Base-by-base conservation (phyloP, 2,329 filamentous ascomycete species). In the Helotiales sp. region DNA sequence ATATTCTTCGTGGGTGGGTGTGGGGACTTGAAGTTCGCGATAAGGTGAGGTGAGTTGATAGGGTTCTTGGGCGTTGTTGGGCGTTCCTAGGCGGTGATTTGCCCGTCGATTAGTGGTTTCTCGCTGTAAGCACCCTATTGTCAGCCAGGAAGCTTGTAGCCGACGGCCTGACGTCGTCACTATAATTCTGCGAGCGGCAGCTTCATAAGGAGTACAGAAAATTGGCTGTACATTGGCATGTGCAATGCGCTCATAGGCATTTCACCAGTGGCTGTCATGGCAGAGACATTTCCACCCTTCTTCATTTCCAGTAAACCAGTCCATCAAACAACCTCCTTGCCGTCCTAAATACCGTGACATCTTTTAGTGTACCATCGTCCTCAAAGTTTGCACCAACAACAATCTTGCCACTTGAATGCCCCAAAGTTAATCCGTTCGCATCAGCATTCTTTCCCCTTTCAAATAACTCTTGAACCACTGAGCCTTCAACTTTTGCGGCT, bases 291-390 rank as follows among this genome's bases (percentile, higher is more conserved):
- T n/a, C n/a, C n/a, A n/a, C n/a, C n/a, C n/a, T n/a, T n/a, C n/a
- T 30, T 66, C 57, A 65, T 50, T 66, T 69, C 76, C 74, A 77
- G 57, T 73, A 78, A 1, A 80, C 72, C 34, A 63, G 68, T 0
- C 78, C 78, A 57, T 79, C 76, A 70, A 81, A 79, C 44, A 80
- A 58, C 57, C 77, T 68, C 38, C 78, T 73, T 5, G 78, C 78
- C 3, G 78, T 81, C 25, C 78, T 71, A 62, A 75, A 80, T 1
- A 80, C 76, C 0, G 74, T 79, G 1, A 74, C 76, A 50, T 70
- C 64, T 34, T 62, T 62, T 47, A 80, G 65, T 1, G 56, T 49
- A 0, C 74, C 77, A 5, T 69, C 52, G 0, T 58, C 62, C 54
- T 71, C 70, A 61, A 76, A 77, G 5, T 70, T 66, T 2, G 76